Conservation (phyloP, 305 asterid genomes). For the Striga hermonthica region DNA sequence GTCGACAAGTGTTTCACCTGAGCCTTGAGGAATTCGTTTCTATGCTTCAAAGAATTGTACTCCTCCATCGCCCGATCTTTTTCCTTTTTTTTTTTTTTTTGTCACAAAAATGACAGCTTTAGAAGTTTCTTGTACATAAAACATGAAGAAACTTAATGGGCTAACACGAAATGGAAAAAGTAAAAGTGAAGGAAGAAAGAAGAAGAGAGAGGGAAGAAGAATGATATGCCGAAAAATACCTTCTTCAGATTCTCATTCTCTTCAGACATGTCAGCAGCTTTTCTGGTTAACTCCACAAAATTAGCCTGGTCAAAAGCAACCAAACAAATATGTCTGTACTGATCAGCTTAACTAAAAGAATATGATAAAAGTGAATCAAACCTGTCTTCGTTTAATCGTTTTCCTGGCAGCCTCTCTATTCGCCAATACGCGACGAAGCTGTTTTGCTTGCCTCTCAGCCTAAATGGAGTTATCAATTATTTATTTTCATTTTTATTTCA, state of each 20-base stretch:
- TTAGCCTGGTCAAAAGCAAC: constrained; percentile 39
- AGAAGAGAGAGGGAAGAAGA: not conserved
- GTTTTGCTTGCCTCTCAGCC: constrained; percentile 62
- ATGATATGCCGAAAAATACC: constrained; percentile 33
- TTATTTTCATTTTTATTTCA: not conserved
- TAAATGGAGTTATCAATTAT: constrained; percentile 19
- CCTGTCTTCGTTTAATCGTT: constrained; percentile 85
- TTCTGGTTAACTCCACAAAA: constrained; percentile 46
- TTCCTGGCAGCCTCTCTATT: constrained; percentile 88
- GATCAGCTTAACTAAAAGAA: not conserved
- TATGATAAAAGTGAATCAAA: constrained; percentile 21
- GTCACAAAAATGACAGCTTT: constrained; percentile 8
- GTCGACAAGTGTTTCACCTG: constrained; percentile 37
- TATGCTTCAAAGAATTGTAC: constrained; percentile 39
- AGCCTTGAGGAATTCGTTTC: constrained; percentile 42
- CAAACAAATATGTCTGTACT: not conserved
- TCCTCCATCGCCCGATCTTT: constrained; percentile 50
- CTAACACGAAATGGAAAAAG: not conserved
- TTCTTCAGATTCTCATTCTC: constrained; percentile 58
- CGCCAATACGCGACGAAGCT: constrained; percentile 61
- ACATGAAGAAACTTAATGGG: constrained; percentile 9
- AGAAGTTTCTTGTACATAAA: not conserved
- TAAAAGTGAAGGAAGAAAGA: not conserved
- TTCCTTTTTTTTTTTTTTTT: constrained; percentile 36
- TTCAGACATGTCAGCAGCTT: constrained; percentile 42